Evolutionary conservation across 2,329 filamentous ascomycete genomes (phyloP), one percentile per base, ranked within the genome.

Genomic region (Tolypocladium tundrense): DNA sequence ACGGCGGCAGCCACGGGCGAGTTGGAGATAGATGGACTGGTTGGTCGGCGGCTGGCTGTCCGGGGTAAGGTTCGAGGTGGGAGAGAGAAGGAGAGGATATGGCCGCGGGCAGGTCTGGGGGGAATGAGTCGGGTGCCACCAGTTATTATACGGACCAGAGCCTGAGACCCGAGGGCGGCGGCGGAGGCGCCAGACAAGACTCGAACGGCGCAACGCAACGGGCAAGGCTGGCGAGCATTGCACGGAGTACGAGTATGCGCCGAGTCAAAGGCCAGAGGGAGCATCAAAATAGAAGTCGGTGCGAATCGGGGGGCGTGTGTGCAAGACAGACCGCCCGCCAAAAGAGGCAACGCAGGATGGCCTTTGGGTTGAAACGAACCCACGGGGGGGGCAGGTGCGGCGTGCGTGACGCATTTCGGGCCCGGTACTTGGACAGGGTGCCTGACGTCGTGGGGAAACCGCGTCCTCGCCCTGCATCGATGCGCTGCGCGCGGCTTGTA

Each of bases 41-140:
- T 48, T n/a, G 40, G 16, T 42, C 27, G 27, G 35, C 42, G n/a
- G 42, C 42, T n/a, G 48, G 45, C 45, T 19, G 27, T 27, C 45
- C 27, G 13, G 48, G 31, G 16, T 4, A 11, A 24, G 27, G 27
- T 3, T 50, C 35, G 37, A 59, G 58, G 51, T 55, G 51, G 60
- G 52, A 58, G 39, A 48, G 57, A 52, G 55, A 53, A 51, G 42
- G 37, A 35, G 57, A 60, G 56, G 62, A 63, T 63, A 62, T 64
- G 63, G 62, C 63, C 67, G 64, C 66, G 61, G 61, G 57, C 61
- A 68, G 65, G 64, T 65, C 66, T 68, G 64, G 63, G 63, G 61
- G 59, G 60, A 56, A 57, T 21, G 55, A 54, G 58, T 37, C 42
- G 56, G 60, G 48, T 51, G 48, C 48, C 48, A 51, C 31, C 48